Base-by-base conservation (phyloP, 2,329 filamentous ascomycete species). In the Aspergillus flavus region DNA sequence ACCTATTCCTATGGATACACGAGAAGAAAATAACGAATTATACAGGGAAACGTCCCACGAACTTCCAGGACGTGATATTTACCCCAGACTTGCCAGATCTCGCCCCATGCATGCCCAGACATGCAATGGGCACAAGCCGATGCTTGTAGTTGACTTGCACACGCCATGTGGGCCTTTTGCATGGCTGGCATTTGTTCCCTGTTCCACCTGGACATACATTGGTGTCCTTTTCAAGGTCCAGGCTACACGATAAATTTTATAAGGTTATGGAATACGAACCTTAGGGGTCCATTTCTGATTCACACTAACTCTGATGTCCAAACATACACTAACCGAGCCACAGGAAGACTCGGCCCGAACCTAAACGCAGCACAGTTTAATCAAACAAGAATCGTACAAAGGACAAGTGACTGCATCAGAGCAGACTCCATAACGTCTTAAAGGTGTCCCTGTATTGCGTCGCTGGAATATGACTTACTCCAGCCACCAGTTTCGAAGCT, bases 401-500 rank as follows among this genome's bases (percentile, higher is more conserved):
- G 32, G 10, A 12, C 26, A 1, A 28, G 26, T 4, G 26, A 28
- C 26, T 28, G 26, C 6, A 28, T 28, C 26, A 28, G 32, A 34
- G 3, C 10, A 34, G 3, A 12, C 10, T 34, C 11, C 3, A 1
- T 11, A 34, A 34, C 1, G 11, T 12, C 32, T 21, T 43, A 43
- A 43, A 21, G n/a, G 11, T 23, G 43, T 46, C 9, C 43, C 21
- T 46, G 21, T 11, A 23, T 23, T 12, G 43, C 19, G 7, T 46
- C 43, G 4, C n/a, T 14, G 43, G 16, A 19, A 26, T 26, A 50
- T 4, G 26, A 32, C 26, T 50, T 50, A 32, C 46, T 50, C 46
- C 46, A 50, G 19, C 26, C 46, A 10, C 46, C 46, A 10, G 58
- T 58, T 46, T 64, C 62, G 41, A 64, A 61, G 11, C 58, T 36